These are phyloP conservation scores for Gnomoniopsis smithogilvyi DNA, from an alignment of 2,329 filamentous ascomycete genomes.

Conservation along the genomic window DNA sequence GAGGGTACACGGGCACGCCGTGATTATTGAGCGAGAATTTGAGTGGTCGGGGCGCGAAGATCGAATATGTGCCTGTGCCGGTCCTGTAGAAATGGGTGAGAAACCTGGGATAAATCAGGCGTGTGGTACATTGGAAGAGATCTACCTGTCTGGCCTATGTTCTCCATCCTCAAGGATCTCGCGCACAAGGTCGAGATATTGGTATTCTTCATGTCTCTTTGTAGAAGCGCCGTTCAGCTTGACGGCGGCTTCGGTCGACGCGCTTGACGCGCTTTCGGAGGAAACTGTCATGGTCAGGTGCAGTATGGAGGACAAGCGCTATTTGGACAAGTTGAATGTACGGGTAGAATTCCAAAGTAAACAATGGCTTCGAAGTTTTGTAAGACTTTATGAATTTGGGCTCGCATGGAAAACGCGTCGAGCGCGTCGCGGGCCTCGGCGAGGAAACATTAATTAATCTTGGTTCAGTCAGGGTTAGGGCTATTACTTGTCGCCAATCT, in stretches of 20 bases:
- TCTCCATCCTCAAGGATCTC: conserved; percentile 82
- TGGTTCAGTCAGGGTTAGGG: not conserved
- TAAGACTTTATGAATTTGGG: not conserved
- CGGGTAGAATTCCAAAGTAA: not conserved
- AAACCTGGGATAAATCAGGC: conserved; percentile 5
- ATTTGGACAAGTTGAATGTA: not conserved
- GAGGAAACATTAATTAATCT: not conserved
- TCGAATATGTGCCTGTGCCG: conserved; percentile 85
- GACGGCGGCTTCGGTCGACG: not conserved
- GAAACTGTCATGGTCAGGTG: conserved; percentile 9
- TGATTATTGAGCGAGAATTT: conserved; percentile 76
- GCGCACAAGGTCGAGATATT: conserved; percentile 87
- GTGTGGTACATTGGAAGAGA: not conserved
- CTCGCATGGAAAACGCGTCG: not conserved
- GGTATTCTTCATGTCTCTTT: conserved; percentile 74
- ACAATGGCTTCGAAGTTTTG: not conserved
- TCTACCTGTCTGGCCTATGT: conserved; percentile 78
- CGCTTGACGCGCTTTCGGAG: conserved; percentile 1
- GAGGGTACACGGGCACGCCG: conserved; percentile 69
- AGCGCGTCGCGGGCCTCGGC: not conserved
- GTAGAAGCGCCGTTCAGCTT: conserved; percentile 4
- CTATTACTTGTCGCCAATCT: not conserved
- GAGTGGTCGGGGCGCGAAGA: conserved; percentile 83
- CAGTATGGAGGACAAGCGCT: not conserved
- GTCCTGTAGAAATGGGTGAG: conserved; percentile 52